Percentiles rank a stretch among this genome's conserved stretches.
Conservation (phyloP, 257 asterid genomes). For the Thymus mandschuricus region DNA sequence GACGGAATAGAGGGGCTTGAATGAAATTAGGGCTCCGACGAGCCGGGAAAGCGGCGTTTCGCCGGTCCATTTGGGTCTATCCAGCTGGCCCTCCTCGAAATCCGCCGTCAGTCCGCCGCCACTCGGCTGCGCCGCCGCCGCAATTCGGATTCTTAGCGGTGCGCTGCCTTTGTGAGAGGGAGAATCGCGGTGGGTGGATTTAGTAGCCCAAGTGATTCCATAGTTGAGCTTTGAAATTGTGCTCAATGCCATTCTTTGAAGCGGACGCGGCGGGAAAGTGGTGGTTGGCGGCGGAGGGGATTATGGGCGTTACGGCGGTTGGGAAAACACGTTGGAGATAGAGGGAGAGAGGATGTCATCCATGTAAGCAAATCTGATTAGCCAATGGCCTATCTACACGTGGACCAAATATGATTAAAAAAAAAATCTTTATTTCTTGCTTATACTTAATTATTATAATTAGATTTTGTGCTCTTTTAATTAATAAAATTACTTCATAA, state of each 20-base stretch:
- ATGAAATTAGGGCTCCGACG: constrained; percentile 76
- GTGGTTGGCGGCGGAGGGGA: constrained; percentile 33
- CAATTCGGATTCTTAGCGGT: constrained; percentile 43
- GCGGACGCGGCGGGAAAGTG: constrained; percentile 21
- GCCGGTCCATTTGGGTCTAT: constrained; percentile 86
- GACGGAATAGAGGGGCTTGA: constrained; percentile 77
- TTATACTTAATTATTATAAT: too few relatives aligned
- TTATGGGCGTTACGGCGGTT: constrained; percentile 27
- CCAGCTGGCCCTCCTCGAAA: constrained; percentile 81
- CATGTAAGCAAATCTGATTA: constrained; percentile 19
- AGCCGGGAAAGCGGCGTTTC: constrained; percentile 85
- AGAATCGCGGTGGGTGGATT: constrained; percentile 24
- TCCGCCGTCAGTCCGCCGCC: constrained; percentile 43
- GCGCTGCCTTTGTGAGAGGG: constrained; percentile 25
- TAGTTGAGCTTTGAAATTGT: constrained; percentile 50
- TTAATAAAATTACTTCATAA: too few relatives aligned
- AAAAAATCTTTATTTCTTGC: neutral
- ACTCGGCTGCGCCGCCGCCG: constrained; percentile 46
- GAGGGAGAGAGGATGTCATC: neutral
- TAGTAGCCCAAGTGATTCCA: constrained; percentile 30
- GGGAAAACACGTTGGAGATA: neutral
- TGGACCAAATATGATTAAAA: neutral
- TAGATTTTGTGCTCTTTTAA: too few relatives aligned
- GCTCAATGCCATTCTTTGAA: constrained; percentile 47
- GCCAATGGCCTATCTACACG: constrained; percentile 34